phyloP scores from a whole-genome alignment of 306 rosid species.

The Nissolia schottii region DNA sequence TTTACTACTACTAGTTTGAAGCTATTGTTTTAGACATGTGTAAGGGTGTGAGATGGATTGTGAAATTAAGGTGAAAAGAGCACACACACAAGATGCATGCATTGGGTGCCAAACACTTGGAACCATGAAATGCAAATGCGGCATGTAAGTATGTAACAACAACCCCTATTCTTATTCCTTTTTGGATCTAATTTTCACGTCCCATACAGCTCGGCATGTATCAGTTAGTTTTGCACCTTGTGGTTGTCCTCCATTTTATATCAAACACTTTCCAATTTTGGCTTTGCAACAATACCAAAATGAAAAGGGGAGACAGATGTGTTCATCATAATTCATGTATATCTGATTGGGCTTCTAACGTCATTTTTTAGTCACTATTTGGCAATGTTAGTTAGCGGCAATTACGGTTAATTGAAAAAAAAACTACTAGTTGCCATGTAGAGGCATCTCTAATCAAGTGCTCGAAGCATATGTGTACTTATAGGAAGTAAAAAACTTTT shows the following conservation, averaged over 20 bases:
- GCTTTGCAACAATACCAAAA: neutral
- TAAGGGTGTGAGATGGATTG: neutral
- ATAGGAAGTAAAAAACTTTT: neutral
- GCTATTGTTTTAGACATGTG: neutral
- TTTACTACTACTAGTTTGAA: no score
- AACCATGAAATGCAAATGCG: slow-evolving; percentile 7
- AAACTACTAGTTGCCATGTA: neutral
- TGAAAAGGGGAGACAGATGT: neutral
- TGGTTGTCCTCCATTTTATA: slow-evolving; percentile 18
- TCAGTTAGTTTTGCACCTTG: neutral
- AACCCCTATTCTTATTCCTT: slow-evolving; percentile 25
- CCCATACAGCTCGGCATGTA: slow-evolving; percentile 9
- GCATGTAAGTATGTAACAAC: slow-evolving; percentile 3
- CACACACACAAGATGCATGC: neutral
- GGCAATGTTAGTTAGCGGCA: neutral
- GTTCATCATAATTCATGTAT: neutral
- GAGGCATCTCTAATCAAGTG: neutral
- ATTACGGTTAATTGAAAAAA: neutral
- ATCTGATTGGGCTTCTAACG: neutral
- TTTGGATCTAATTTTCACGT: slow-evolving; percentile 5
- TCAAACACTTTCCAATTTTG: neutral
- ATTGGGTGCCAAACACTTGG: slow-evolving; percentile 35
- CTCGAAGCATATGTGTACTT: neutral
- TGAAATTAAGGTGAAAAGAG: neutral
- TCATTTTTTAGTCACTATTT: neutral